Evolutionary conservation across 2,329 filamentous ascomycete genomes (phyloP), one percentile per base, ranked within the genome.

Genomic region (Arthrinium puccinioides): DNA sequence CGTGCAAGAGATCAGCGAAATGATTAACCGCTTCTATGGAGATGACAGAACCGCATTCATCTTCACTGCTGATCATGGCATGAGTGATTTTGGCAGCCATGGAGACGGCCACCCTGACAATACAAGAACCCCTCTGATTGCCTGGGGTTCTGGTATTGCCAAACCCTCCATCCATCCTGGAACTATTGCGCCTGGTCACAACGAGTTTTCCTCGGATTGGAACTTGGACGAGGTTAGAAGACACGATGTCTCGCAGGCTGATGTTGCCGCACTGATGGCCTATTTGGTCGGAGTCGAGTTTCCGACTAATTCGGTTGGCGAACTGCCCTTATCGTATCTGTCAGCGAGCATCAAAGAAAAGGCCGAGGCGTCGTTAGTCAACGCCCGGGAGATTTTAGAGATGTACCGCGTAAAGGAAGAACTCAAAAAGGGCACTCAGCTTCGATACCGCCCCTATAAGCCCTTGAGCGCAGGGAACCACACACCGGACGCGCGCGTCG

Each of bases 61-160:
- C 13, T 98, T 98, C 56, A 98, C 94, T 2, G 92, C 92, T 7
- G 92, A 98, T 55, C 92, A 98, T 59, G 92, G 92, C 14, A 98
- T 98, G 92, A 97, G 87, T 54, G 92, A 98, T 61, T 96, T 85
- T 82, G 92, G 94, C n/a, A 97, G 89, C 50, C 94, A 98, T 58
- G 94, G 94, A 25, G 92, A 98, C 59, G 92, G 92, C 7, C 89
- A 98, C 61, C 92, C 92, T 0, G 86, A 98, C 59, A 98, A 97
- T 53, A 98, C 92, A 4, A 78, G 92, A 35, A 98, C 92, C 1
- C 92, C 92, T 1, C 67, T 98, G 21, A 86, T 98, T 48, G 81
- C 76, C 3, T 98, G 92, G 92, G 92, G 92, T 9, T 87, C 92
- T 37, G 92, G 92, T 8, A 77, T 97, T 26, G 87, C 88, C 4